phyloP scores from a whole-genome alignment of 2,329 filamentous ascomycete species.

The Blastomyces gilchristii region DNA sequence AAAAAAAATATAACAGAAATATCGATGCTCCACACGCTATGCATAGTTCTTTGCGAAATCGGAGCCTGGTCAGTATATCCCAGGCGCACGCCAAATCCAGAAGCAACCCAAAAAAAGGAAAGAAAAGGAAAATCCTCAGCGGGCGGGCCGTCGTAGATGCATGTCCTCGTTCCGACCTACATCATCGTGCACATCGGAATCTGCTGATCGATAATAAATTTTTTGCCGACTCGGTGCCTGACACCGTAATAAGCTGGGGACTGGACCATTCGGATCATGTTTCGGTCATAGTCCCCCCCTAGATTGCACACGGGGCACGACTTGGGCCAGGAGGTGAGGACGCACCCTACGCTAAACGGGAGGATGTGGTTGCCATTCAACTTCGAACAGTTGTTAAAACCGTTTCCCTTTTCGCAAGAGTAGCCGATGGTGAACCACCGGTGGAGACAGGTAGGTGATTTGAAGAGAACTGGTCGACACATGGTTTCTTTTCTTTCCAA shows the following conservation, averaged over 20 bases:
- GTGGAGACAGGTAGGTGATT: constrained; percentile 39
- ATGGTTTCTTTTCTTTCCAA: constrained; percentile 23
- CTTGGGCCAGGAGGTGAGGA: constrained; percentile 16
- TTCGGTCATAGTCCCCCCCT: constrained; percentile 25
- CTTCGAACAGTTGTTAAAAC: constrained; percentile 22
- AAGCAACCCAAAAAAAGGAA: not conserved
- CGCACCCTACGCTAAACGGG: constrained; percentile 12
- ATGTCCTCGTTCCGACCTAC: constrained; percentile 4
- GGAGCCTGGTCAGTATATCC: not conserved
- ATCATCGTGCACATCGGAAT: constrained; percentile 11
- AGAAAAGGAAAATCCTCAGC: not conserved
- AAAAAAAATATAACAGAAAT: not conserved
- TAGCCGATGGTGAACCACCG: constrained; percentile 40
- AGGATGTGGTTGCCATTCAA: constrained; percentile 13
- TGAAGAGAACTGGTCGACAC: constrained; percentile 39
- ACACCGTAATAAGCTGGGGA: constrained; percentile 1
- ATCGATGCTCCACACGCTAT: not conserved
- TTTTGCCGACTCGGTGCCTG: constrained; percentile 7
- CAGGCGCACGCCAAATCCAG: not conserved
- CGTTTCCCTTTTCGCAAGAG: constrained; percentile 30
- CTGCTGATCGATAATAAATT: constrained; percentile 4
- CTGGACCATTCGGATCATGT: constrained; percentile 21
- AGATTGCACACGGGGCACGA: constrained; percentile 26
- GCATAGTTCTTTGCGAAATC: not conserved
- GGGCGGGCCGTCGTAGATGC: not conserved